Conservation (phyloP, 2,329 filamentous ascomycete species). For the Mycosphaerella sp. region DNA sequence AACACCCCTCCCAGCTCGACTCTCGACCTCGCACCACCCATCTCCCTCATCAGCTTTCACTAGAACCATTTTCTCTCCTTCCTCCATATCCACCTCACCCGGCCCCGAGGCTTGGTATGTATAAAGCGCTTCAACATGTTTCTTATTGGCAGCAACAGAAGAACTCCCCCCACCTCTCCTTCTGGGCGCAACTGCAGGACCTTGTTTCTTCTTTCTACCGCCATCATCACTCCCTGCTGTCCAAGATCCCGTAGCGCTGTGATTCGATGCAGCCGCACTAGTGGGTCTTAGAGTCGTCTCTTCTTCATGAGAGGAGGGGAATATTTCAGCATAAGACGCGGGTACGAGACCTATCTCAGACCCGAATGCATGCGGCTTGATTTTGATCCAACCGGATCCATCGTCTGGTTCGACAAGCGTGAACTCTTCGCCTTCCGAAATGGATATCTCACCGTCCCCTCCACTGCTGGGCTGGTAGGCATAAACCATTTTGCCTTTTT, state of each 20-base stretch:
- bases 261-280: slow-evolving; percentile 50
- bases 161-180: slow-evolving; percentile 21
- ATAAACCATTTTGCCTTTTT: slow-evolving; percentile 84
- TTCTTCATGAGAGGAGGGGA: slow-evolving; percentile 13
- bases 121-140: slow-evolving; percentile 89
- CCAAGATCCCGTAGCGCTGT: slow-evolving; percentile 59
- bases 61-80: slow-evolving; percentile 87
- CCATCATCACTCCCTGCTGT: slow-evolving; percentile 44
- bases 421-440: slow-evolving; percentile 73
- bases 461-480: slow-evolving; percentile 69
- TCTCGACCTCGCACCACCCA: slow-evolving; percentile 96
- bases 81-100: slow-evolving; percentile 79
- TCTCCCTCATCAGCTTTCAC: slow-evolving; percentile 84
- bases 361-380: slow-evolving; percentile 52
- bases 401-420: slow-evolving; percentile 80
- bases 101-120: slow-evolving; percentile 83
- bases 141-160: slow-evolving; percentile 64
- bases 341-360: slow-evolving; percentile 80
- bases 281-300: slow-evolving; percentile 18
- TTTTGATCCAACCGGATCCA: slow-evolving; percentile 84
- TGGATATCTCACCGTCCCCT: slow-evolving; percentile 65
- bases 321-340: slow-evolving; percentile 71
- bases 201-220: slow-evolving; percentile 65
- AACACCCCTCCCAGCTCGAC: slow-evolving; percentile 67
- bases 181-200: slow-evolving; percentile 76